Evolutionary conservation across 306 rosid genomes (phyloP), one percentile per base, ranked within the genome.

Genomic region (Castanopsis chinensis): DNA sequence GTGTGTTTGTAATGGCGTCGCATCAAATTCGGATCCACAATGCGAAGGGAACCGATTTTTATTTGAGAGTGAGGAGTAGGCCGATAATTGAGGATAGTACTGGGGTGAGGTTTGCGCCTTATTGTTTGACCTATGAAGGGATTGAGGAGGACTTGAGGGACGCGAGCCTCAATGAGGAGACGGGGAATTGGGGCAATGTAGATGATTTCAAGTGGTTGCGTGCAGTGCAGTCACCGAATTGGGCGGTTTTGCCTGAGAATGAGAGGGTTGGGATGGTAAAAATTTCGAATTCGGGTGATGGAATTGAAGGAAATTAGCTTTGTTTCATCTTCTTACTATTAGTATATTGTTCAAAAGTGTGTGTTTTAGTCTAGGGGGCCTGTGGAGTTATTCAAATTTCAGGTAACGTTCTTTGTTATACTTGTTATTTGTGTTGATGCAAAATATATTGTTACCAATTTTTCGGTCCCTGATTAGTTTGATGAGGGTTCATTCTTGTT

Each of bases 11-110:
- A 5, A 71, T 90, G 86, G 98, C 96, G 0, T 91, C 94, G 11
- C 98, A 95, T 86, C 98, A 92, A 89, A 92, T 95, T 84, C 86
- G 96, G 65, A 95, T 95, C 78, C 98, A 95, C 68, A 69, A 76
- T 87, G 97, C 93, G 0, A 91, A 79, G 20, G 65, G 49, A 33
- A 80, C 87, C 27, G 97, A 88, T 79, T 91, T 95, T 77, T 92
- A 91, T 67, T 81, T 95, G 69, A 91, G 96, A 78, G 99, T 95
- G 74, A 90, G 97, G 84, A 95, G 98, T 80, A 63, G 97, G 76
- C 99, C 99, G 0, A 95, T 95, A 72, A 91, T 95, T 18, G 94
- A 93, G 86, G 92, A 91, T 76, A 72, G 86, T 69, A 56, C 49
- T 19, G 78, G 87, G 1, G 90, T 94, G 60, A 85, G 97, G 83